Evolutionary conservation across 192 early-diverging fungal genomes (phyloP).

Genomic region (Podila epigama): DNA sequence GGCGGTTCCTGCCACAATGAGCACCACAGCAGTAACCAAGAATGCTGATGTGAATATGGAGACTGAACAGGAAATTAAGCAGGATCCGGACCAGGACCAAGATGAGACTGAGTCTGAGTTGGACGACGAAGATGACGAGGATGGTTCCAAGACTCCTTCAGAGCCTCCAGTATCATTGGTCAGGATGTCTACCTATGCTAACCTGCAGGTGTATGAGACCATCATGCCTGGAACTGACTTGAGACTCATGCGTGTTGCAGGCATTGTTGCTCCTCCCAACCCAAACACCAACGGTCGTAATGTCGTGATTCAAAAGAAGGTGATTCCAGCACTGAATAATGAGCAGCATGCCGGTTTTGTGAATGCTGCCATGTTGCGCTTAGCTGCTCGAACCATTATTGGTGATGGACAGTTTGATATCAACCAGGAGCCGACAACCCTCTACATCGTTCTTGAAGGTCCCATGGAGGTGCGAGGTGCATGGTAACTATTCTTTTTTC

Average conservation of each 20-base stretch:
- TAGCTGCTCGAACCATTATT: slow-evolving; percentile 55
- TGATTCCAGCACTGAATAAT: slow-evolving; percentile 45
- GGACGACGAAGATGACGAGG: slow-evolving; percentile 26
- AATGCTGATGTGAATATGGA: slow-evolving; percentile 25
- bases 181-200: slow-evolving; percentile 33
- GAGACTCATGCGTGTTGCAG: slow-evolving; percentile 47
- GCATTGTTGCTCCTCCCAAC: slow-evolving; percentile 32
- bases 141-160: background rate
- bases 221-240: slow-evolving; percentile 45
- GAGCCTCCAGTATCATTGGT: slow-evolving; percentile 30
- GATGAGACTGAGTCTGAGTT: slow-evolving; percentile 46
- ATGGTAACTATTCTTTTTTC: slow-evolving; percentile 46
- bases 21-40: background rate
- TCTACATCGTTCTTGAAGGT: slow-evolving; percentile 52
- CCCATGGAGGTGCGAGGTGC: slow-evolving; percentile 60
- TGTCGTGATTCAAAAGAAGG: slow-evolving; percentile 41
- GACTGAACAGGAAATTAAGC: slow-evolving; percentile 1
- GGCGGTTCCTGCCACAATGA: background rate
- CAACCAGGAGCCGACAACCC: slow-evolving; percentile 36
- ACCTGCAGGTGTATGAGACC: slow-evolving; percentile 44
- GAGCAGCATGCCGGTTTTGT: slow-evolving; percentile 55
- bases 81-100: slow-evolving; percentile 16
- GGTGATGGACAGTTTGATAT: slow-evolving; percentile 59
- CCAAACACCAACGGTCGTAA: slow-evolving; percentile 33
- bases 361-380: slow-evolving; percentile 59